Conservation (phyloP, 768 basidiomycete species). For the Scleroderma bovista region DNA sequence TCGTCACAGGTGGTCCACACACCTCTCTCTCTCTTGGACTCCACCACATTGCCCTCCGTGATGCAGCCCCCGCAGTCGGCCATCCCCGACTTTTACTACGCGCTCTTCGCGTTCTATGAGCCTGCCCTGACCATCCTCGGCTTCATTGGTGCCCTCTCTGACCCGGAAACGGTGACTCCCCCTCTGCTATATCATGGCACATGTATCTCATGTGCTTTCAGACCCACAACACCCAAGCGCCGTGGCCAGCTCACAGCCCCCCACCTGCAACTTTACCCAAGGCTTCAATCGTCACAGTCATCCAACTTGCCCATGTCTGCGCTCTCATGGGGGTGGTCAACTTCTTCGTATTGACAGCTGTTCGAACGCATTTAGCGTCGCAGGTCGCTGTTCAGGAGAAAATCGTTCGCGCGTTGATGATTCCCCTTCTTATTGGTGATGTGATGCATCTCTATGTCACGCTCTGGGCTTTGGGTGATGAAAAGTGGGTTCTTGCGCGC, state of each 20-base stretch:
- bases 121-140: slow-evolving; percentile 61
- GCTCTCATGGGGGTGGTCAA: slow-evolving; percentile 70
- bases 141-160: slow-evolving; percentile 58
- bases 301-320: slow-evolving; percentile 76
- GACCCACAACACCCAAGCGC: slow-evolving; percentile 73
- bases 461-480: slow-evolving; percentile 71
- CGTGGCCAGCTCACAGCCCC: slow-evolving; percentile 49
- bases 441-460: slow-evolving; percentile 61
- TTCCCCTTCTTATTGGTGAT: slow-evolving; percentile 67
- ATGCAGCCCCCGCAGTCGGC: slow-evolving; percentile 50
- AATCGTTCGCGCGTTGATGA: slow-evolving; percentile 56
- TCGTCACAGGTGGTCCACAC: slow-evolving; percentile 1
- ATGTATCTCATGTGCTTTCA: slow-evolving; percentile 22
- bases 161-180: slow-evolving; percentile 55
- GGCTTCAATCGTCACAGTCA: slow-evolving; percentile 63
- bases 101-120: slow-evolving; percentile 70
- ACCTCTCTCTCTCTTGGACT: background rate
- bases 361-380: slow-evolving; percentile 51
- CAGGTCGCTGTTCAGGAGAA: slow-evolving; percentile 69
- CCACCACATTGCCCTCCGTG: slow-evolving; percentile 1
- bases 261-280: slow-evolving; percentile 48
- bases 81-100: slow-evolving; percentile 68
- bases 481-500: slow-evolving; percentile 50
- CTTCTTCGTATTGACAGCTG: slow-evolving; percentile 56
- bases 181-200: background rate